These are phyloP conservation scores for Chlorella sp. DNA, from an alignment of 139 green algal species.

Conservation along the genomic window DNA sequence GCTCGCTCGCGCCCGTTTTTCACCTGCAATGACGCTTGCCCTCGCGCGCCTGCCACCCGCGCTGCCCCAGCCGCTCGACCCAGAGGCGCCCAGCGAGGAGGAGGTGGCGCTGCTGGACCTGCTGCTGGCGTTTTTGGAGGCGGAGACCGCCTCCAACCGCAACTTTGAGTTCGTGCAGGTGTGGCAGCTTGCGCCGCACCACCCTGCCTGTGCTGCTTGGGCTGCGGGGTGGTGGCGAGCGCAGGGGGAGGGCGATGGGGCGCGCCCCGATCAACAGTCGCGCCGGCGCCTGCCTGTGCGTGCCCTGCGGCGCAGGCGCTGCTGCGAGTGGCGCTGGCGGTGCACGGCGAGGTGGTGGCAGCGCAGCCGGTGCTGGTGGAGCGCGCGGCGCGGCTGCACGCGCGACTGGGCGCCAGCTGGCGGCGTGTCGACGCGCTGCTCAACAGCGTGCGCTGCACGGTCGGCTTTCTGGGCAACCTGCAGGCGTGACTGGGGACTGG, in stretches of 20 bases:
- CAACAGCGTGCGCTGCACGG: conserved; percentile 72
- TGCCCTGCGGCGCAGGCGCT: conserved; percentile 29
- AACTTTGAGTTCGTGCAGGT: conserved; percentile 87
- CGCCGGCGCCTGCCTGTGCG: not conserved
- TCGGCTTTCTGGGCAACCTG: conserved; percentile 75
- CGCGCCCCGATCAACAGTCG: not conserved
- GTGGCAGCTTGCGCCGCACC: not conserved
- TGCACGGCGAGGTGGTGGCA: conserved; percentile 73
- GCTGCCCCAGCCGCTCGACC: no score
- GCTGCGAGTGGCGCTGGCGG: conserved; percentile 41
- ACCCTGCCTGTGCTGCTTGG: conserved; percentile 19
- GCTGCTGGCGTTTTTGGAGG: conserved; percentile 69
- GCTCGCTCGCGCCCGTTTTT: no score
- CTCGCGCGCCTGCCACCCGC: not conserved
- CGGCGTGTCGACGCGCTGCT: conserved; percentile 66
- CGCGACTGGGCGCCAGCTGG: conserved; percentile 55
- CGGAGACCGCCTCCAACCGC: conserved; percentile 45
- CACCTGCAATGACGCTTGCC: not conserved
- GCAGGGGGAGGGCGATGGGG: not conserved
- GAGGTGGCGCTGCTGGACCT: conserved; percentile 59
- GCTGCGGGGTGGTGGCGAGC: not conserved
- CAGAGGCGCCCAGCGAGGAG: conserved; percentile 14
- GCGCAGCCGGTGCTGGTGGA: conserved; percentile 43
- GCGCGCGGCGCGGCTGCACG: conserved; percentile 37
- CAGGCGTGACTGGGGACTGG: conserved; percentile 43